Base-by-base conservation (phyloP, 2,329 filamentous ascomycete species). In the Aspergillus fructus region DNA sequence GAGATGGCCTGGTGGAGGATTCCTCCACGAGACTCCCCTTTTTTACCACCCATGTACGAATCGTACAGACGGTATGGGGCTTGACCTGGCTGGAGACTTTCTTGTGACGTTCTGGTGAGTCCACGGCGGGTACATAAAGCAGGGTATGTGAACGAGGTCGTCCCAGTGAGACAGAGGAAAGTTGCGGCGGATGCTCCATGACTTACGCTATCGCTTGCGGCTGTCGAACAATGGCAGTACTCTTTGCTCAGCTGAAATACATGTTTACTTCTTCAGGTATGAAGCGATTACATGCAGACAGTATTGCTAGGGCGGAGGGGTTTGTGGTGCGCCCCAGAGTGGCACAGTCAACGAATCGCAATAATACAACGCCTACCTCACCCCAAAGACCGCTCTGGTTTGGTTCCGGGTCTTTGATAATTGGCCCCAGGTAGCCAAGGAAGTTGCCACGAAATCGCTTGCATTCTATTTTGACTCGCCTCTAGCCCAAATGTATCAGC, bases 21-120 rank as follows among this genome's bases (percentile, higher is more conserved):
- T 59, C 59, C 56, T 65, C 64, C 62, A 64, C 65, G 67, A 64
- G 67, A 66, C 66, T 68, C 64, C 60, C 61, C 54, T 58, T 63
- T 62, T 63, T 64, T 66, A 62, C 64, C 65, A 68, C 67, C 66
- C 37, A 46, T 12, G 51, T 53, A 47, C 42, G 64, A 66, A 62
- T 61, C 59, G 65, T 65, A 66, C 64, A 58, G 63, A 66, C 45
- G 61, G 59, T 59, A 61, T 49, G 52, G 66, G 59, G 59, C 45
- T 61, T 61, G 63, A 56, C 51, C 59, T 60, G 58, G 42, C 63
- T 60, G 59, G 58, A 56, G 58, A 60, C 58, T 60, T 56, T 53
- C 45, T 45, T 40, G 53, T 59, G 49, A 48, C 53, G 59, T 54
- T 58, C 54, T 57, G 37, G 46, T 52, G 45, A 58, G 59, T 30